Conservation (phyloP, 495 filamentous ascomycete genomes). For the Parachaetomium inaequale region DNA sequence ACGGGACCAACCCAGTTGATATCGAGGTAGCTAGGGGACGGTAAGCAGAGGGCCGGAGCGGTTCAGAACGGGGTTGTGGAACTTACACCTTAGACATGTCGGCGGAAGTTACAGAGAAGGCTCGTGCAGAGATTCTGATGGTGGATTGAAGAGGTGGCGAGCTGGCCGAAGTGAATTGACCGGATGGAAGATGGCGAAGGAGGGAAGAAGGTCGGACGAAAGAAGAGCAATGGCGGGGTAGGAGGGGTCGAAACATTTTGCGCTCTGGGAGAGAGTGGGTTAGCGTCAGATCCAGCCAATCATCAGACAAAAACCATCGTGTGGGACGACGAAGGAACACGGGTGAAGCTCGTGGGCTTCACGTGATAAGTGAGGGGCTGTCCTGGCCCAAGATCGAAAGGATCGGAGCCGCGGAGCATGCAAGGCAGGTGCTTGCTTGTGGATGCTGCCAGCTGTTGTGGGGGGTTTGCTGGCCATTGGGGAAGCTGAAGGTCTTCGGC, state of each 20-base stretch:
- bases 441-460: neutral
- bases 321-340: conserved; percentile 9
- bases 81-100: conserved; percentile 38
- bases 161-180: conserved; percentile 30
- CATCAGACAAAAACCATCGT: neutral
- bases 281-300: conserved; percentile 30
- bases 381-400: conserved; percentile 11
- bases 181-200: conserved; percentile 33
- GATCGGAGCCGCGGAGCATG: neutral
- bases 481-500: neutral
- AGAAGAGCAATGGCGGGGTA: conserved; percentile 44
- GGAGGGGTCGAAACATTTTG: conserved; percentile 43
- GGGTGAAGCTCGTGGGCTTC: conserved; percentile 17
- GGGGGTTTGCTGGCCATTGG: neutral
- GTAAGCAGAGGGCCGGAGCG: conserved; percentile 9
- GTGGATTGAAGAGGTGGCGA: conserved; percentile 26
- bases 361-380: conserved; percentile 25
- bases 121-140: conserved; percentile 31
- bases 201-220: conserved; percentile 40
- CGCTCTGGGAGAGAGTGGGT: conserved; percentile 29
- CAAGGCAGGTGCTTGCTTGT: neutral
- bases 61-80: neutral
- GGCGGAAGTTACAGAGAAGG: conserved; percentile 32
- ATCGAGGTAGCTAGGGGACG: conserved; percentile 33
- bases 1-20: conserved; percentile 64